These are phyloP conservation scores for Chlorella sorokiniana DNA, from an alignment of 139 green algal genomes.

Conservation along the genomic window DNA sequence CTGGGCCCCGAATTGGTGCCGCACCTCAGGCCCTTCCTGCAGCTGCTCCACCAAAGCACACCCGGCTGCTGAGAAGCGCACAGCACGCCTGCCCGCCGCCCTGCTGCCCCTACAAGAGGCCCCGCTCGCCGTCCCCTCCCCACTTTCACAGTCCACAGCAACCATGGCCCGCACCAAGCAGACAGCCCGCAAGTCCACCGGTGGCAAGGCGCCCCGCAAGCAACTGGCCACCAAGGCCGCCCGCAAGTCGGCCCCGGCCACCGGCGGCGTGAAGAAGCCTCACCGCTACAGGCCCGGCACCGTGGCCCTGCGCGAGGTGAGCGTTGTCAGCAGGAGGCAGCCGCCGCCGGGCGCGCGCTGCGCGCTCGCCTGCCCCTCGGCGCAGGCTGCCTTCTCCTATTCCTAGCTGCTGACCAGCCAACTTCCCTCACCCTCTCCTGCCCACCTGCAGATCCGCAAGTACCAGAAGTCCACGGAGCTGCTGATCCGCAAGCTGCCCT, in stretches of 20 bases:
- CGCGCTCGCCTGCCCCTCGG: background rate
- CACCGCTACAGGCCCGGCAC: too few species aligned
- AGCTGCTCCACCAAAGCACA: background rate
- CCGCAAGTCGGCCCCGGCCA: slow-evolving; percentile 39
- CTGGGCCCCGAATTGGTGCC: background rate
- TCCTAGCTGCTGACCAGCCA: background rate
- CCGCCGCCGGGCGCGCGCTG: too few species aligned
- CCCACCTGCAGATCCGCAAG: slow-evolving; percentile 95
- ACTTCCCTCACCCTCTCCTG: too few species aligned
- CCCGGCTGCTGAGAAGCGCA: background rate
- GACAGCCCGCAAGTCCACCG: slow-evolving; percentile 85
- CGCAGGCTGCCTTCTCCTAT: background rate
- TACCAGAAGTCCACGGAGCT: slow-evolving; percentile 93
- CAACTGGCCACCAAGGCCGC: slow-evolving; percentile 92
- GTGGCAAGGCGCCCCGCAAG: slow-evolving; percentile 93
- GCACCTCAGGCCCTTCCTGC: background rate
- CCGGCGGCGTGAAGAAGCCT: too few species aligned
- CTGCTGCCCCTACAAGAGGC: background rate
- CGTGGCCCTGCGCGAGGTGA: too few species aligned
- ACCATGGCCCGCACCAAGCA: slow-evolving; percentile 89
- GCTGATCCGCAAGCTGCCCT: slow-evolving; percentile 95
- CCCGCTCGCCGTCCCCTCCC: background rate
- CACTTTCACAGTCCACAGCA: background rate
- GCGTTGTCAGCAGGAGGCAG: too few species aligned
- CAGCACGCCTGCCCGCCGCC: background rate